phyloP scores from a whole-genome alignment of 2,329 filamentous ascomycete species.

The Fusarium papillatum region DNA sequence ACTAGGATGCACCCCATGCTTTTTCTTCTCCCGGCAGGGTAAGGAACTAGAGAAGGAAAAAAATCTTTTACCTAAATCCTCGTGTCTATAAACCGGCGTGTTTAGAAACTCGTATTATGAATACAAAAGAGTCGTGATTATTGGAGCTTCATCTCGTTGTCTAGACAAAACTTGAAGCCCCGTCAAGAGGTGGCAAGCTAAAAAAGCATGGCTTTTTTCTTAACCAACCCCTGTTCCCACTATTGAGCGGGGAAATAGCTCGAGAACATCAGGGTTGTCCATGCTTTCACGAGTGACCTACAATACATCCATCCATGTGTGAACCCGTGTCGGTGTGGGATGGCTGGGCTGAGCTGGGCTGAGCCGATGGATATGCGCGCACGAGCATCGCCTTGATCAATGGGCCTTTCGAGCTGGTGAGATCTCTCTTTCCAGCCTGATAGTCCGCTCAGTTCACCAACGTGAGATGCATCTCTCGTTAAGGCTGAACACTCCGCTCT shows the following conservation, averaged over 20 bases:
- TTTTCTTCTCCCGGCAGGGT: constrained; percentile 11
- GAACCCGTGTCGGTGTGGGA: constrained; percentile 5
- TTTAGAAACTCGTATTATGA: neutral
- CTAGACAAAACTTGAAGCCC: neutral
- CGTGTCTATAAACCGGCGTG: neutral
- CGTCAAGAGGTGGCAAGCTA: neutral
- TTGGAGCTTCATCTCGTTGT: neutral
- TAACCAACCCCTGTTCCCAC: constrained; percentile 11
- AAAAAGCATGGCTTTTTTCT: neutral
- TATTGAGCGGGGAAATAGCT: constrained; percentile 4
- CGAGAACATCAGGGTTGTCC: neutral
- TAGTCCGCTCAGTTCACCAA: neutral
- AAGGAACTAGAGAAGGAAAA: constrained; percentile 26
- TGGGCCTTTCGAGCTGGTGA: neutral
- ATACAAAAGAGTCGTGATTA: neutral
- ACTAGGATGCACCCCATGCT: constrained; percentile 20
- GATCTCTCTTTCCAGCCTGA: neutral
- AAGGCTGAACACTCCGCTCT: neutral
- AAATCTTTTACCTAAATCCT: constrained; percentile 12
- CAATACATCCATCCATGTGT: neutral
- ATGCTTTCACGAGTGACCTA: neutral
- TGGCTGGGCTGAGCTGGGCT: neutral
- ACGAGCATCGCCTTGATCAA: neutral
- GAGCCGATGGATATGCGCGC: neutral
- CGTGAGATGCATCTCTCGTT: neutral